Conservation (phyloP, 345 rosid genomes). For the Geranium rotundifolium region DNA sequence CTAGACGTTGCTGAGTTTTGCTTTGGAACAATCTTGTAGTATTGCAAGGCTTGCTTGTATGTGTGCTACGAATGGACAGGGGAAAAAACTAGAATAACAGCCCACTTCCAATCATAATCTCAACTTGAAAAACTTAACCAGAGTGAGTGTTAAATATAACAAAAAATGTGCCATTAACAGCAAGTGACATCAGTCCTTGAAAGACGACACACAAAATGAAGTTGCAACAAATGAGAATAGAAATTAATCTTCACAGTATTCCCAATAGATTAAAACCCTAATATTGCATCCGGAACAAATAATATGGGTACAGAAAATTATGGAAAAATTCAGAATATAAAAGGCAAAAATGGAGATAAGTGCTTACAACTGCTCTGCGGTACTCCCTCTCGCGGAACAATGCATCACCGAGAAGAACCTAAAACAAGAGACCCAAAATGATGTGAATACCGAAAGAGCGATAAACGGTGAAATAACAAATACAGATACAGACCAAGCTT, state of each 20-base stretch:
- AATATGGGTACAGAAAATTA: neutral
- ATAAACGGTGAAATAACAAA: neutral
- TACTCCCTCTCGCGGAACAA: conserved; percentile 71
- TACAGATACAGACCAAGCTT: conserved; percentile 42
- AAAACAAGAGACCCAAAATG: conserved; percentile 12
- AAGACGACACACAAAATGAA: too few species aligned
- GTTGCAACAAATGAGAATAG: too few species aligned
- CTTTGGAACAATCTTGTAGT: conserved; percentile 57
- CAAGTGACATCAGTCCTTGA: too few species aligned
- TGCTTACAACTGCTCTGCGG: conserved; percentile 77
- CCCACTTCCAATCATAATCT: neutral
- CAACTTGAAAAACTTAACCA: neutral
- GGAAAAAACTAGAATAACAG: neutral
- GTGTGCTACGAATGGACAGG: conserved; percentile 35
- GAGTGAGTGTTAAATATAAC: neutral
- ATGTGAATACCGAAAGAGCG: neutral
- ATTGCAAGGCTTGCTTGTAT: conserved; percentile 83
- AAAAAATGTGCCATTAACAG: neutral
- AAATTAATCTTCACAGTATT: too few species aligned
- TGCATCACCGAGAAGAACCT: conserved; percentile 87
- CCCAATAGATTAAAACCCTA: too few species aligned
- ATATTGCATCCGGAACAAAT: too few species aligned
- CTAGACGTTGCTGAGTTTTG: conserved; percentile 57
- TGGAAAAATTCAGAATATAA: neutral
- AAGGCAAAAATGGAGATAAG: neutral